Conservation (phyloP, 2,329 filamentous ascomycete species). For the Ophiocordyceps polyrhachis-furcata region DNA sequence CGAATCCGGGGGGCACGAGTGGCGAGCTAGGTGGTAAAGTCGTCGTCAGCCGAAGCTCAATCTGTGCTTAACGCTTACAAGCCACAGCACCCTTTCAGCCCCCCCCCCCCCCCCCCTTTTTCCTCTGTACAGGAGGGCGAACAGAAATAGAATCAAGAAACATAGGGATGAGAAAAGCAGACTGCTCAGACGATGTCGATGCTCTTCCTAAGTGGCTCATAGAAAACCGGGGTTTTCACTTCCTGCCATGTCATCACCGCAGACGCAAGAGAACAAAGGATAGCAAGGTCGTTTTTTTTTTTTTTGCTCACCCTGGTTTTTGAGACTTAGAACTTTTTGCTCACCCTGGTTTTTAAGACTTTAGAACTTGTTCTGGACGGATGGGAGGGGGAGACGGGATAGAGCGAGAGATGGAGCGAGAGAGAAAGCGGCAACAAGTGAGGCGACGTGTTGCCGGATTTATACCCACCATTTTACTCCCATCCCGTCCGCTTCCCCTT, state of each 20-base stretch:
- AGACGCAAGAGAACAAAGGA: not conserved
- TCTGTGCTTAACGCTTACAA: not conserved
- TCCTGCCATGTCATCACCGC: not conserved
- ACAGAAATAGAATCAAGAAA: not conserved
- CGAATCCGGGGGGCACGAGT: too few relatives aligned
- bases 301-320: too few relatives aligned
- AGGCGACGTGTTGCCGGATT: not conserved
- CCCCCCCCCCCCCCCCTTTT: not conserved
- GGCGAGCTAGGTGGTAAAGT: not conserved
- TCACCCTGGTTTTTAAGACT: too few relatives aligned
- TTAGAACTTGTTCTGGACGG: too few relatives aligned
- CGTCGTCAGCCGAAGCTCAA: too few relatives aligned
- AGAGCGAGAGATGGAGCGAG: too few relatives aligned
- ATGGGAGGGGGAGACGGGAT: too few relatives aligned
- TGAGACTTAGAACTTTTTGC: too few relatives aligned
- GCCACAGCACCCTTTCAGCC: not conserved
- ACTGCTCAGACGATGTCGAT: constrained; percentile 14
- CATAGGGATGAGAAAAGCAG: not conserved
- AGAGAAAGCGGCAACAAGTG: too few relatives aligned
- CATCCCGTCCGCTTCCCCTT: not conserved
- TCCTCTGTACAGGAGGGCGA: not conserved
- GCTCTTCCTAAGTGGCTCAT: constrained; percentile 1
- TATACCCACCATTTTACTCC: not conserved
- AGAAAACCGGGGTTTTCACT: not conserved
- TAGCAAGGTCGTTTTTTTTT: too few relatives aligned